Evolutionary conservation across 192 early-diverging fungal genomes (phyloP), one percentile per base, ranked within the genome.

Genomic region (Backusella australiensis): DNA sequence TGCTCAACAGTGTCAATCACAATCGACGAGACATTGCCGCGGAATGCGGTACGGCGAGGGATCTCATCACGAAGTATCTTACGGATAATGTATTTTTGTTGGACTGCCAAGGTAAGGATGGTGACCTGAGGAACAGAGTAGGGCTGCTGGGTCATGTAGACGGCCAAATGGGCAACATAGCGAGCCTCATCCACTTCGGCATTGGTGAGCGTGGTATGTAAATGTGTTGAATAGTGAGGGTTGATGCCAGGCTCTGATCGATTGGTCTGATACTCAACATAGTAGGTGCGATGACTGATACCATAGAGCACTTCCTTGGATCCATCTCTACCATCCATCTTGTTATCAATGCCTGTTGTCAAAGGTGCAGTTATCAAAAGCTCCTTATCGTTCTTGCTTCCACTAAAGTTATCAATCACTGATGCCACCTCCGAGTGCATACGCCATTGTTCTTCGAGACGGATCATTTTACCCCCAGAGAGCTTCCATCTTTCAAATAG

Each of bases 401-500:
- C 71, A 29, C 26, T 53, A n/a, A 69, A 74, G 6, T 29, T 23
- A 19, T 68, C 66, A 38, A 74, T 41, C 7, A 77, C 32, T 38
- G 69, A 32, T 3, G 49, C 49, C 0, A 78, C 53, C 2, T 41
- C 67, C 11, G 53, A n/a, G 21, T 56, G 34, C 80, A 81, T 77
- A 38, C 75, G 75, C 72, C 76, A 81, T 38, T 81, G 74, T 56
- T 83, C 78, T 68, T 78, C 35, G 6, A 83, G 44, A 2, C 21
- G 9, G 0, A 81, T 15, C 15, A 34, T 23, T 44, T 73, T 42
- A 15, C 67, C 72, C 36, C 71, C 80, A 7, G 65, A 44, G 19
- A 29, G 2, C 21, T 73, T 71, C 76, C 80, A 81, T 69, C 76
- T 14, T 53, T 82, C 78, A 76, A 82, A 79, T 2, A 82, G 38